phyloP scores from a whole-genome alignment of 495 filamentous ascomycete genomes.

The Bathelium albidoporum region DNA sequence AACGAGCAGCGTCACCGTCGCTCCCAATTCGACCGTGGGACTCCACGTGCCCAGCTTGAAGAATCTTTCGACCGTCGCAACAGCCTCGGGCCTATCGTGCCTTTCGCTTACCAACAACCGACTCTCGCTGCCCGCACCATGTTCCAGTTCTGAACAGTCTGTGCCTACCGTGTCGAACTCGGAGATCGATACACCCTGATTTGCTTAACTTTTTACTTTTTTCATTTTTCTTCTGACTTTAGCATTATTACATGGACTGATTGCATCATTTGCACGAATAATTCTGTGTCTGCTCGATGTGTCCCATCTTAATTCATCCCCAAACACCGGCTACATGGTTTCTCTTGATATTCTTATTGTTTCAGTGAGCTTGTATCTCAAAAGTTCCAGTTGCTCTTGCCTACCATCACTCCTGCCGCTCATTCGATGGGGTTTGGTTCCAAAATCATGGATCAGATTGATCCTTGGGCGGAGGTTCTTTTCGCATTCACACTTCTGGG shows the following conservation, averaged over 20 bases:
- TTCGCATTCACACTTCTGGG: slow-evolving; percentile 3
- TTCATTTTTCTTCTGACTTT: not conserved
- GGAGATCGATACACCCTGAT: not conserved
- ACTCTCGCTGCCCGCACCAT: not conserved
- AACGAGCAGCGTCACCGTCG: slow-evolving; percentile 67
- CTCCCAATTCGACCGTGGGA: slow-evolving; percentile 68
- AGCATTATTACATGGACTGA: not conserved
- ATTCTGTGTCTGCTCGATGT: not conserved
- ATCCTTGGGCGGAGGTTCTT: not conserved
- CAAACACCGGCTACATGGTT: not conserved
- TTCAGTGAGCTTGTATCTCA: not conserved
- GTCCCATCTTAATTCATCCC: not conserved
- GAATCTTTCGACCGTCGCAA: slow-evolving; percentile 36
- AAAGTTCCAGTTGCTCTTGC: not conserved
- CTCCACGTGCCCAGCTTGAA: slow-evolving; percentile 49
- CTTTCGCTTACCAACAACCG: not conserved
- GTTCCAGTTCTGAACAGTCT: not conserved
- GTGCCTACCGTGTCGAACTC: not conserved
- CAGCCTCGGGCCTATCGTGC: not conserved
- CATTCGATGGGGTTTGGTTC: not conserved
- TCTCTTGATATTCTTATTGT: not conserved
- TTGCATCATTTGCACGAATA: not conserved
- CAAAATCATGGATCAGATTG: not conserved
- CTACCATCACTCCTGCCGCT: slow-evolving; percentile 4
- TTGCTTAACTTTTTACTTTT: not conserved